phyloP scores from a whole-genome alignment of 2,329 filamentous ascomycete genomes.

The Colletotrichum sublineola region DNA sequence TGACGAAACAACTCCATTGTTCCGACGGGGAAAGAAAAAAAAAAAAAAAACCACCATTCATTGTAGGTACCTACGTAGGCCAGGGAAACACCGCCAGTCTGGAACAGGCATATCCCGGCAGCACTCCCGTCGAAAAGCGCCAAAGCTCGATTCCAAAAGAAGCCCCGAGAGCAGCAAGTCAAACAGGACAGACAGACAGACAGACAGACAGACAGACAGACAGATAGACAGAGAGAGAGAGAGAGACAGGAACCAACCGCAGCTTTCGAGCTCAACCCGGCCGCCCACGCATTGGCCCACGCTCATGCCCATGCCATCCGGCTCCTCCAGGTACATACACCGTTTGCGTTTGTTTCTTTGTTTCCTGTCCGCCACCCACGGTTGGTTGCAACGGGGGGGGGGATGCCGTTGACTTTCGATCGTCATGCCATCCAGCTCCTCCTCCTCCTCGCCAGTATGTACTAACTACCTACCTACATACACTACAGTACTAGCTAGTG shows the following conservation, averaged over 20 bases:
- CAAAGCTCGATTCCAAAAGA: constrained; percentile 7
- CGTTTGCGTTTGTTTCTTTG: not conserved
- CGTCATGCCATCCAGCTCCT: not conserved
- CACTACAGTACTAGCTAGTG: not conserved
- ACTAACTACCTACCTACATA: too few relatives aligned
- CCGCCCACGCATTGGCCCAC: constrained; percentile 9
- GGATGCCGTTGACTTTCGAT: not conserved
- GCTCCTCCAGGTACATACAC: not conserved
- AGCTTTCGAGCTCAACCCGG: not conserved
- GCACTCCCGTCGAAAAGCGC: constrained; percentile 23
- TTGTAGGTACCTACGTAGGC: not conserved
- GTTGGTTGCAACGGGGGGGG: not conserved
- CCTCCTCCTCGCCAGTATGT: not conserved
- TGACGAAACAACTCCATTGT: constrained; percentile 20
- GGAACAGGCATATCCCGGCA: constrained; percentile 26
- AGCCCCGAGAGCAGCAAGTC: constrained; percentile 28
- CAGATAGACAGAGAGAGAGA: too few relatives aligned
- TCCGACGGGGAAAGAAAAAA: not conserved
- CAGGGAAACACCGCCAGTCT: constrained; percentile 9
- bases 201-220: too few relatives aligned
- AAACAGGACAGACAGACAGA: not conserved
- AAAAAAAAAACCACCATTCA: not conserved
- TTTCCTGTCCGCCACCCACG: not conserved
- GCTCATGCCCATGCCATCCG: not conserved
- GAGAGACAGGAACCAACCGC: not conserved